These are phyloP conservation scores for Scopulariopsis brevicaulis DNA, from an alignment of 2,329 filamentous ascomycete species.

Conservation along the genomic window DNA sequence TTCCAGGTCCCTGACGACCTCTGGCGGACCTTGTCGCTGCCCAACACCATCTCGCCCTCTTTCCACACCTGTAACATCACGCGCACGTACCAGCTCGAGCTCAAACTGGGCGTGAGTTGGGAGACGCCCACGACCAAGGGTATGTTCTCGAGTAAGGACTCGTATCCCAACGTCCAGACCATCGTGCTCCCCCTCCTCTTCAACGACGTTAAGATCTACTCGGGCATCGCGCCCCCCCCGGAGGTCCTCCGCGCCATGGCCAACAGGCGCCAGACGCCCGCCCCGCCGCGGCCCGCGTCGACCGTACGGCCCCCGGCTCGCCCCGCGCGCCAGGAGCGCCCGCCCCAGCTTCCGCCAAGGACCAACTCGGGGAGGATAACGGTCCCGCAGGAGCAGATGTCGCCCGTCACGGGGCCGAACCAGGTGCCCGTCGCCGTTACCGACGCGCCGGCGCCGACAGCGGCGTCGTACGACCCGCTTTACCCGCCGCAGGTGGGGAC, in stretches of 20 bases:
- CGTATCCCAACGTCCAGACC: slow-evolving; percentile 44
- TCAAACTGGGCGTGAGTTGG: slow-evolving; percentile 69
- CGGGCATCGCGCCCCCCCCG: slow-evolving; percentile 72
- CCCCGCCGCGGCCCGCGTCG: slow-evolving; percentile 22
- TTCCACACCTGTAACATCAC: slow-evolving; percentile 85
- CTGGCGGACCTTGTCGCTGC: slow-evolving; percentile 64
- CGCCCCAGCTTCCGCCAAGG: slow-evolving; percentile 23
- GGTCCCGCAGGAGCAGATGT: slow-evolving; percentile 2
- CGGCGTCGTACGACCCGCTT: slow-evolving; percentile 31
- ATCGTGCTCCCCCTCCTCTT: slow-evolving; percentile 72
- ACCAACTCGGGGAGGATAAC: slow-evolving; percentile 3
- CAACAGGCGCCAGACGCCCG: slow-evolving; percentile 14
- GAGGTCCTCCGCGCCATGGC: slow-evolving; percentile 57
- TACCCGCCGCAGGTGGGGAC: slow-evolving; percentile 47
- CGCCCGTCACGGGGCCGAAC: slow-evolving; percentile 14
- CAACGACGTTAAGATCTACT: slow-evolving; percentile 65
- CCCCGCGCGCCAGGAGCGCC: slow-evolving; percentile 9
- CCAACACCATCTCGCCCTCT: slow-evolving; percentile 75
- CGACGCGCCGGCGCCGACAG: slow-evolving; percentile 8
- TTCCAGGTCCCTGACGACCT: slow-evolving; percentile 55
- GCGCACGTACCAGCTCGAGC: slow-evolving; percentile 71
- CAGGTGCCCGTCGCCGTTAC: slow-evolving; percentile 8
- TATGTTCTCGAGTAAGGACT: slow-evolving; percentile 9
- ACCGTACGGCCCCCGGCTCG: slow-evolving; percentile 9
- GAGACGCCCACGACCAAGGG: slow-evolving; percentile 27